phyloP scores from a whole-genome alignment of 2,329 filamentous ascomycete species.

The Botryotinia narcissicola region DNA sequence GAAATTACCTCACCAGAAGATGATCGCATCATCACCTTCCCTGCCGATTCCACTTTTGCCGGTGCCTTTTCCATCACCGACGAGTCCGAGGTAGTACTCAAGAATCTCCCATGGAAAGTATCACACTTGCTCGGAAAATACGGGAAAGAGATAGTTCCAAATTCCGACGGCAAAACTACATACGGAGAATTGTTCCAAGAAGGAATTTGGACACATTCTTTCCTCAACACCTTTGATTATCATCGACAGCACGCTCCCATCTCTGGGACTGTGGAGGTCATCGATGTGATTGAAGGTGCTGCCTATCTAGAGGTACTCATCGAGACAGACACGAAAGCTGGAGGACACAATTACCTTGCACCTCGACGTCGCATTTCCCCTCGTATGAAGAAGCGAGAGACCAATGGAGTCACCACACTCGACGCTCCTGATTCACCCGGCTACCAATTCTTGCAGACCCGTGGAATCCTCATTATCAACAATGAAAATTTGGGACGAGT shows the following conservation, averaged over 20 bases:
- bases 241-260: constrained; percentile 45
- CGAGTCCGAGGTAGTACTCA: constrained; percentile 38
- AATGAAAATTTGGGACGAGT: constrained; percentile 40
- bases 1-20: constrained; percentile 39
- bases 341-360: background rate
- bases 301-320: constrained; percentile 42
- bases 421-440: constrained; percentile 41
- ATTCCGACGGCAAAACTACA: constrained; percentile 30
- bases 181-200: constrained; percentile 39
- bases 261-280: constrained; percentile 41
- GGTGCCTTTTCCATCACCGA: constrained; percentile 31
- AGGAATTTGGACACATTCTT: constrained; percentile 45
- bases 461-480: constrained; percentile 44
- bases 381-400: background rate
- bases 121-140: constrained; percentile 36
- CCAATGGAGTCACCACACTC: background rate
- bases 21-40: constrained; percentile 45
- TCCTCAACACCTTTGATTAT: constrained; percentile 44
- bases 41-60: constrained; percentile 42
- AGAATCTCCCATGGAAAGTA: constrained; percentile 43
- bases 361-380: constrained; percentile 23
- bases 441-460: constrained; percentile 44
- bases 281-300: constrained; percentile 41
- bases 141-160: background rate
- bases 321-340: constrained; percentile 16